These are phyloP conservation scores for Escallonia rubra DNA, from an alignment of 129 eudicot genomes.

Conservation along the genomic window DNA sequence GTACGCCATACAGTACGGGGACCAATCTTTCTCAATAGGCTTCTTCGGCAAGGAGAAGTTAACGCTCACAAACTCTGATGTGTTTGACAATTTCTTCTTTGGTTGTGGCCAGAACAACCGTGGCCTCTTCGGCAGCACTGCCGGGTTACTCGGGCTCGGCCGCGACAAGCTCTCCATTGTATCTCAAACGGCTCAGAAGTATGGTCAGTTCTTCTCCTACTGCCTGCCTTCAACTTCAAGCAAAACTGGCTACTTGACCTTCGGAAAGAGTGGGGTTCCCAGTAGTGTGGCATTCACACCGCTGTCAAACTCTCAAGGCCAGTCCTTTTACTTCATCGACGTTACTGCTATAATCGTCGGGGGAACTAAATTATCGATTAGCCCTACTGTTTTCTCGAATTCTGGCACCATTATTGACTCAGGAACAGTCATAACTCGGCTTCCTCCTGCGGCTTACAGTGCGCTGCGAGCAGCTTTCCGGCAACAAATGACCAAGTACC, in stretches of 20 bases:
- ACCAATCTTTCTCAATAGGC: conserved; percentile 17
- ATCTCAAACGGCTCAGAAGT: conserved; percentile 15
- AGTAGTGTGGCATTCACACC: conserved; percentile 14
- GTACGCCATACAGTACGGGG: conserved; percentile 12
- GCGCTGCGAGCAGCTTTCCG: conserved; percentile 11
- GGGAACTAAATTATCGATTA: not conserved
- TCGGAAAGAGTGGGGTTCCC: conserved; percentile 10
- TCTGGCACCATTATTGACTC: conserved; percentile 23
- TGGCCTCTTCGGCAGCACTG: conserved; percentile 19
- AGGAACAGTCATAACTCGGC: conserved; percentile 23
- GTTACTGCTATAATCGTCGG: conserved; percentile 8
- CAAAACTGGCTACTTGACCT: conserved; percentile 13
- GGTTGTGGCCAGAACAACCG: conserved; percentile 29
- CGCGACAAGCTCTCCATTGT: conserved; percentile 13
- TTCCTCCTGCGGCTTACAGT: conserved; percentile 13
- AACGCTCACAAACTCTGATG: conserved; percentile 7
- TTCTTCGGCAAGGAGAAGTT: conserved; percentile 14
- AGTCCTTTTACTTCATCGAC: conserved; percentile 14
- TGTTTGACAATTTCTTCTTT: conserved; percentile 13
- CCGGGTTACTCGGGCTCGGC: conserved; percentile 28
- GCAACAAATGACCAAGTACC: conserved; percentile 12
- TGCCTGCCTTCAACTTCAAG: conserved; percentile 19
- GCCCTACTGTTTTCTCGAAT: not conserved
- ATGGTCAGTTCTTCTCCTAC: conserved; percentile 27
- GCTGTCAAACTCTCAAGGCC: conserved; percentile 1